A percentile compares a stretch with the other conserved stretches of the same genome.
phyloP scores from a whole-genome alignment of 495 filamentous ascomycete genomes.

The Penicillium malachiteum region DNA sequence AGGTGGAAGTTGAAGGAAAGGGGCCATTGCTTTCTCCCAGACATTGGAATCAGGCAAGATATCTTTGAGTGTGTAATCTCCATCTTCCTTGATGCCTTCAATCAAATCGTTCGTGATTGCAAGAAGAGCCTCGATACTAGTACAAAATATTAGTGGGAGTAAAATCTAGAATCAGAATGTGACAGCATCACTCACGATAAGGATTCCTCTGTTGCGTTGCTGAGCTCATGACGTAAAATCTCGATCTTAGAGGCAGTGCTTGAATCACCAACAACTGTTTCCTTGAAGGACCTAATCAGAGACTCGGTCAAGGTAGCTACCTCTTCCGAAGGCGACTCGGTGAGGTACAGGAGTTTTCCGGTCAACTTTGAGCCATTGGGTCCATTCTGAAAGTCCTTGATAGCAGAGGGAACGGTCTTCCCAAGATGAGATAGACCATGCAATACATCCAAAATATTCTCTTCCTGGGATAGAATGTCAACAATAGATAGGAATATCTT shows the following conservation, averaged over 20 bases:
- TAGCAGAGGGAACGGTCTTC: slow-evolving; percentile 32
- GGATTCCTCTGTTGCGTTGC: slow-evolving; percentile 50
- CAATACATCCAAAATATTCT: slow-evolving; percentile 32
- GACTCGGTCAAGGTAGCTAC: slow-evolving; percentile 49
- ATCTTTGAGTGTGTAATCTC: slow-evolving; percentile 31
- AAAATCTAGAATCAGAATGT: neutral
- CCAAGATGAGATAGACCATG: slow-evolving; percentile 42
- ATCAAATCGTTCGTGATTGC: slow-evolving; percentile 53
- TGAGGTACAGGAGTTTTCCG: slow-evolving; percentile 54
- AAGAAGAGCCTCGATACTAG: slow-evolving; percentile 54
- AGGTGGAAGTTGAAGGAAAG: slow-evolving; percentile 58
- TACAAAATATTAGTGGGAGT: slow-evolving; percentile 1
- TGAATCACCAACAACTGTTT: slow-evolving; percentile 34
- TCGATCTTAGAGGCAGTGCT: slow-evolving; percentile 43
- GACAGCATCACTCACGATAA: slow-evolving; percentile 43
- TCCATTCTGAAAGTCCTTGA: slow-evolving; percentile 42
- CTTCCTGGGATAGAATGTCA: slow-evolving; percentile 36
- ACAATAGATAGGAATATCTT: slow-evolving; percentile 41
- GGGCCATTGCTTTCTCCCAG: slow-evolving; percentile 55
- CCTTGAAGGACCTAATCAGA: slow-evolving; percentile 42
- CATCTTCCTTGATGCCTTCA: slow-evolving; percentile 31
- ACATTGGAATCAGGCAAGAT: slow-evolving; percentile 48
- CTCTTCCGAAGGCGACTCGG: slow-evolving; percentile 56
- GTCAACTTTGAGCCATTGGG: slow-evolving; percentile 52
- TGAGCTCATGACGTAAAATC: slow-evolving; percentile 53